Evolutionary conservation across 1,139 yeast species (phyloP), one percentile per base, ranked within the genome.

Genomic region (Candida tunisiensis): DNA sequence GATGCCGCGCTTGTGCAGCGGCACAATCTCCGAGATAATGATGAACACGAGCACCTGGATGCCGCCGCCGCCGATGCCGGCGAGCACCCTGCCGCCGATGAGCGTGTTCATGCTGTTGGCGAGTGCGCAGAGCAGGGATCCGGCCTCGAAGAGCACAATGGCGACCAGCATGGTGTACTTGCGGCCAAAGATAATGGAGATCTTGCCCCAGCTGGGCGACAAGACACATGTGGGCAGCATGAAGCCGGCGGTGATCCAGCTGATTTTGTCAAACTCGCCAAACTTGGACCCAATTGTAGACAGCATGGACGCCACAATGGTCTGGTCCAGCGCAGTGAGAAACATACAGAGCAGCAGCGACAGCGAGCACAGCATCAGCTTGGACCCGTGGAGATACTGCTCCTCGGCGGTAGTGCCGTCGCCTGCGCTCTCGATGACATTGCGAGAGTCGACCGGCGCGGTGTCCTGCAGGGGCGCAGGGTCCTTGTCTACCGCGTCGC

Each of bases 61-160:
- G 8, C 79, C 79, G 21, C 80, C 77, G 6, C 75, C 85, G 10
- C 88, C 91, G 26, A 70, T 42, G 30, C 91, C 91, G 28, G 74
- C 71, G 20, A 77, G 52, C 6, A 71, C 73, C 38, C 88, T 58
- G 2, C 82, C 85, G 1, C 70, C 80, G 34, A 77, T 71, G 29
- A 75, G 50, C 60, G 66, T 63, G 36, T 60, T 55, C 72, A 74
- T 71, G 21, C 59, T 57, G 13, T 45, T 55, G 0, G 83, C 56
- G 4, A 73, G 45, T 0, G 72, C 85, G 21, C 70, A 57, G 3
- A 74, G 49, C 27, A 74, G 55, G 2, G 80, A 71, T 4, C 50
- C 50, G 3, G 41, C 22, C 4, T 35, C 25, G 24, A 45, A 42
- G 9, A 45, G 16, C 5, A 29, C 25, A 6, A 43, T 30, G 4